A percentile compares a stretch with the other conserved stretches of the same genome.
phyloP scores from a whole-genome alignment of 352 stramenopile genomes.

The Phytophthora capsici region DNA sequence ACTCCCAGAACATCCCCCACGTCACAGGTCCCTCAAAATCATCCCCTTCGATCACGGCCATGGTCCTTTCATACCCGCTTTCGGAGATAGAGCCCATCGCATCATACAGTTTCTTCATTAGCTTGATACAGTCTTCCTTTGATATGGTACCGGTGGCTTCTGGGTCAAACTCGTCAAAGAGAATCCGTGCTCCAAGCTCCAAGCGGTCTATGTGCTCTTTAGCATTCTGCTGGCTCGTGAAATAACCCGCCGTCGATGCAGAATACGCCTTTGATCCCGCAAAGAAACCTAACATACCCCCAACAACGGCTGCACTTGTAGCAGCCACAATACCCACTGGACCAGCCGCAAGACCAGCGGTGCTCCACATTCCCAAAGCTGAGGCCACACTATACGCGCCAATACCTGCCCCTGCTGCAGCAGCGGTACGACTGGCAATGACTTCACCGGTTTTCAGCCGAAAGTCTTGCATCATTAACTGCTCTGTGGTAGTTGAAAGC shows the following conservation, averaged over 20 bases:
- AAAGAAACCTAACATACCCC: constrained; percentile 85
- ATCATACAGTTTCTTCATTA: constrained; percentile 83
- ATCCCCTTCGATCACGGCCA: constrained; percentile 66
- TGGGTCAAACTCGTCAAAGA: constrained; percentile 87
- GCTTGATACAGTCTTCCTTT: constrained; percentile 70
- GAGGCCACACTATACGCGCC: constrained; percentile 79
- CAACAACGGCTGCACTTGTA: constrained; percentile 80
- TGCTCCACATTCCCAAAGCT: constrained; percentile 79
- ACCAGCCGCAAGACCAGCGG: constrained; percentile 73
- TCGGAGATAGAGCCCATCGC: constrained; percentile 74
- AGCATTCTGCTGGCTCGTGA: constrained; percentile 75
- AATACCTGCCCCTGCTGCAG: constrained; percentile 75
- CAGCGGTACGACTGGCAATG: constrained; percentile 75
- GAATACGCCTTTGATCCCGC: constrained; percentile 82
- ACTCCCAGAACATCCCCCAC: constrained; percentile 90
- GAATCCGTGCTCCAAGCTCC: constrained; percentile 77
- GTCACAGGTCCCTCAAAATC: constrained; percentile 68
- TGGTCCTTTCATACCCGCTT: constrained; percentile 62
- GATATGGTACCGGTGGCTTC: constrained; percentile 65
- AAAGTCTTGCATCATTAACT: constrained; percentile 86
- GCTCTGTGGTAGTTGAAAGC: constrained; percentile 74
- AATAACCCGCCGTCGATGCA: constrained; percentile 75
- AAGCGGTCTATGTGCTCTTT: constrained; percentile 88
- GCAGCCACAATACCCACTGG: constrained; percentile 80
- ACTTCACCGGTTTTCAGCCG: constrained; percentile 83